These are phyloP conservation scores for Colletotrichum aenigma DNA, from an alignment of 2,329 filamentous ascomycete species.

Conservation along the genomic window DNA sequence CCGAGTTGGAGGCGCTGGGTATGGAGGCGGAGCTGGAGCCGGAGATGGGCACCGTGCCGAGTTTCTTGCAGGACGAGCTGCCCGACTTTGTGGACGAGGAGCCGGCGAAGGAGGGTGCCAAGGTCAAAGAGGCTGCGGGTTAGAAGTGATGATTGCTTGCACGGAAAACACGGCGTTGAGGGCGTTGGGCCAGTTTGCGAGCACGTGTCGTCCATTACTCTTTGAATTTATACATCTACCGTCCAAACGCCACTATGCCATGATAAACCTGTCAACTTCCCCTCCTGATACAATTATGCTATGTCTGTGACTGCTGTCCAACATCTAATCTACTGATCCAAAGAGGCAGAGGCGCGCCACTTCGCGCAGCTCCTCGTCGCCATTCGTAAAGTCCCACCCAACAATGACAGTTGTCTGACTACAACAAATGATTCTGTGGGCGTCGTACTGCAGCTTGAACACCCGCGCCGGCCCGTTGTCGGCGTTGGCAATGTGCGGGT, in stretches of 20 bases:
- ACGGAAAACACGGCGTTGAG: background rate
- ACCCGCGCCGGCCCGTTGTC: conserved; percentile 66
- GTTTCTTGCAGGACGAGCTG: conserved; percentile 87
- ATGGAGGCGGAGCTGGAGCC: conserved; percentile 91
- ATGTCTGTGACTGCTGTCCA: conserved; percentile 6
- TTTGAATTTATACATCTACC: background rate
- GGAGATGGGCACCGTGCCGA: conserved; percentile 70
- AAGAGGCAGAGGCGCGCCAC: conserved; percentile 86
- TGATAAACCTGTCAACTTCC: background rate
- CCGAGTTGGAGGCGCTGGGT: conserved; percentile 91
- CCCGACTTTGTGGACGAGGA: conserved; percentile 94
- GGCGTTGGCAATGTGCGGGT: conserved; percentile 49
- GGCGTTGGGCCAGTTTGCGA: background rate
- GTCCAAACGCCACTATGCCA: background rate
- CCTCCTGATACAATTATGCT: conserved; percentile 2
- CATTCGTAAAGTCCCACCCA: conserved; percentile 96
- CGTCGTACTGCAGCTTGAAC: conserved; percentile 97
- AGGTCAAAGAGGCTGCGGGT: conserved; percentile 80
- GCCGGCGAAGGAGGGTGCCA: conserved; percentile 72
- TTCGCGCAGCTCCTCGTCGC: conserved; percentile 79
- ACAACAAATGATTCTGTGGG: conserved; percentile 90
- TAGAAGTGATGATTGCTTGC: background rate
- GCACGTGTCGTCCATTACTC: background rate
- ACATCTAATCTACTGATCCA: conserved; percentile 58
- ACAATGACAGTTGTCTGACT: conserved; percentile 91